Evolutionary conservation across 305 asterid species (phyloP), one percentile per base, ranked within the genome.

Genomic region (Fraxinus velutina): DNA sequence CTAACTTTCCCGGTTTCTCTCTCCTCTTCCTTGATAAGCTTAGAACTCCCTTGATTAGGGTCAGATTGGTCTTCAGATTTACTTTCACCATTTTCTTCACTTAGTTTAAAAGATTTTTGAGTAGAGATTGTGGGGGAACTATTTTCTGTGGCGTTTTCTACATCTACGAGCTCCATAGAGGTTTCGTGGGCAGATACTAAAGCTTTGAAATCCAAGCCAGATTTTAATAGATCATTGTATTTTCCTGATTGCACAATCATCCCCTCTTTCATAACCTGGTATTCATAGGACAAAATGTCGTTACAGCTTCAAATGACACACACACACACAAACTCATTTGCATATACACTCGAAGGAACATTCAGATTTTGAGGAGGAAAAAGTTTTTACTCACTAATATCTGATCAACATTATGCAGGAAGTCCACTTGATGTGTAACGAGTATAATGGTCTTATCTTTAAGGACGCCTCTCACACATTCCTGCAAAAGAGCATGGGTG

Each of bases 391-490:
- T 21, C 90, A 96, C 99, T 5, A 96, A 81, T 83, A 96, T 96
- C 71, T 86, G 92, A 87, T 96, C 98, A 73, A 93, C 97, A 27
- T 96, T 96, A 78, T 90, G 98, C 91, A 96, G 86, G 95, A 96
- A 96, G 87, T 96, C 99, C 10, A 96, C 98, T 96, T 96, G 99
- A 90, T 96, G 99, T 0, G 99, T 96, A 8, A 96, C 99, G 27
- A 96, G 97, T 72, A 96, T 74, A 44, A 92, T 77, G 17, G 99
- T 96, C 89, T 96, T 96, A 86, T 79, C 90, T 83, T 88, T 87
- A 17, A 94, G 98, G 78, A 86, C 86, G 83, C 99, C 98, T 83
- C 97, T 89, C 42, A 94, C 91, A 68, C 98, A 93, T 85, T 96
- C 97, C 99, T 96, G 92, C 84, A 87, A 62, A 81, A 84, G 64